These are phyloP conservation scores for Williopsis jadinii DNA, from an alignment of 1,139 yeast genomes.

Conservation along the genomic window DNA sequence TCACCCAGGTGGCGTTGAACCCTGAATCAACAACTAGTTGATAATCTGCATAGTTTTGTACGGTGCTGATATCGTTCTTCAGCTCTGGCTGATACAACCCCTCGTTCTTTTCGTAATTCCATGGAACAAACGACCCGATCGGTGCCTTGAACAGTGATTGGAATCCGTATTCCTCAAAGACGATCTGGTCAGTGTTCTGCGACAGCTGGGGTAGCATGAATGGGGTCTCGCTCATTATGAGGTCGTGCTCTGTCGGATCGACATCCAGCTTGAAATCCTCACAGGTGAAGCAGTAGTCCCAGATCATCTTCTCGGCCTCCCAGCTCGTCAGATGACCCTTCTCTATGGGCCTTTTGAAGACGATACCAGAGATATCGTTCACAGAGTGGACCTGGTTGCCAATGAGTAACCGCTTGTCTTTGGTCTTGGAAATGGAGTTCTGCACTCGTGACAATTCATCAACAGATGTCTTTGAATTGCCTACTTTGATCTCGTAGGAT, in stretches of 20 bases:
- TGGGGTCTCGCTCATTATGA: conserved; percentile 56
- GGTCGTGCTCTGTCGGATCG: conserved; percentile 28
- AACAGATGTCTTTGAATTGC: conserved; percentile 36
- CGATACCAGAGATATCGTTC: conserved; percentile 69
- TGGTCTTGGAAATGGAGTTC: conserved; percentile 68
- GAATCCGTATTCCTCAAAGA: conserved; percentile 91
- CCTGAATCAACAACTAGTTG: conserved; percentile 84
- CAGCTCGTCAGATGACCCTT: conserved; percentile 86
- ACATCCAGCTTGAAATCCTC: conserved; percentile 25
- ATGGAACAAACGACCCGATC: conserved; percentile 67
- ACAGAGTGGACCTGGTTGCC: conserved; percentile 65
- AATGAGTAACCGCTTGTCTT: conserved; percentile 65
- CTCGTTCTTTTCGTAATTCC: conserved; percentile 35
- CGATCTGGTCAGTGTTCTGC: conserved; percentile 80
- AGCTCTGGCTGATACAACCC: conserved; percentile 17
- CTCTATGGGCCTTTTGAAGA: conserved; percentile 76
- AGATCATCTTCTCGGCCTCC: conserved; percentile 87
- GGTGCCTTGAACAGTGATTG: conserved; percentile 40
- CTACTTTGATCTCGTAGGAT: conserved; percentile 75
- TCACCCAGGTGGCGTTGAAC: conserved; percentile 77
- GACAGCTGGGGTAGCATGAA: conserved; percentile 79
- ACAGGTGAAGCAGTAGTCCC: conserved; percentile 70
- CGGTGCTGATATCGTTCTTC: conserved; percentile 12
- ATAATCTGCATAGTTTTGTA: conserved; percentile 43
- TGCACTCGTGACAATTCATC: conserved; percentile 44